These are phyloP conservation scores for Paracamarosporium sp. DNA, from an alignment of 2,329 filamentous ascomycete species.

Conservation along the genomic window DNA sequence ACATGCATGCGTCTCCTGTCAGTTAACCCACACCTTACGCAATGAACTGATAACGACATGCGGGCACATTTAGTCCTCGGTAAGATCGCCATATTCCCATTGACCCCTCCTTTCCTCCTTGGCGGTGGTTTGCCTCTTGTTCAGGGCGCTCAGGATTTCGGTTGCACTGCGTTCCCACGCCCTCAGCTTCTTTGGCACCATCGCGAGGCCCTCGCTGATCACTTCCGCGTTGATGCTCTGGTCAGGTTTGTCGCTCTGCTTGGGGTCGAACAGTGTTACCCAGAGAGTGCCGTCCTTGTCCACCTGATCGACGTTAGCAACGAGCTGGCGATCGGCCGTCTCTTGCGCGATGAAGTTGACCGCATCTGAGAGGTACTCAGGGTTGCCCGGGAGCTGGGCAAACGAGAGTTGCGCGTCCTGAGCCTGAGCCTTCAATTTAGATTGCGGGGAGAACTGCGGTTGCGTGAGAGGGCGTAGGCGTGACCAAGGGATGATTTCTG, in stretches of 20 bases:
- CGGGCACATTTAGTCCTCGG: slow-evolving; percentile 59
- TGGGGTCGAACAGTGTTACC: slow-evolving; percentile 86
- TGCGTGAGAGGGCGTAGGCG: slow-evolving; percentile 81
- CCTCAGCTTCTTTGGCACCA: slow-evolving; percentile 92
- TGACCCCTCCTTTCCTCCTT: slow-evolving; percentile 84
- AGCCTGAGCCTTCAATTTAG: slow-evolving; percentile 88
- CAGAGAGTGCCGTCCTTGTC: slow-evolving; percentile 82
- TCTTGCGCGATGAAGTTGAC: slow-evolving; percentile 76
- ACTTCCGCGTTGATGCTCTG: slow-evolving; percentile 92
- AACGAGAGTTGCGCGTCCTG: slow-evolving; percentile 86
- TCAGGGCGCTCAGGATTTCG: slow-evolving; percentile 74
- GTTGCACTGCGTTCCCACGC: slow-evolving; percentile 83
- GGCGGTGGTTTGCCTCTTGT: slow-evolving; percentile 76
- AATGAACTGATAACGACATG: slow-evolving; percentile 6
- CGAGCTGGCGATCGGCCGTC: slow-evolving; percentile 77
- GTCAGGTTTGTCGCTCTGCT: slow-evolving; percentile 64
- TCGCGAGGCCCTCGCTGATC: slow-evolving; percentile 80
- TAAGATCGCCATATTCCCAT: slow-evolving; percentile 98
- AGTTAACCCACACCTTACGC: not conserved
- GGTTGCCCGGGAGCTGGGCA: slow-evolving; percentile 81
- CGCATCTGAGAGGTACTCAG: slow-evolving; percentile 84
- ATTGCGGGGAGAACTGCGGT: slow-evolving; percentile 76
- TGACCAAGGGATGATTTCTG: slow-evolving; percentile 85
- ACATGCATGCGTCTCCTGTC: slow-evolving; percentile 2
- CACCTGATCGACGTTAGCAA: slow-evolving; percentile 88